phyloP scores from a whole-genome alignment of 2,329 filamentous ascomycete species.

The Xylariomycetidae sp. region DNA sequence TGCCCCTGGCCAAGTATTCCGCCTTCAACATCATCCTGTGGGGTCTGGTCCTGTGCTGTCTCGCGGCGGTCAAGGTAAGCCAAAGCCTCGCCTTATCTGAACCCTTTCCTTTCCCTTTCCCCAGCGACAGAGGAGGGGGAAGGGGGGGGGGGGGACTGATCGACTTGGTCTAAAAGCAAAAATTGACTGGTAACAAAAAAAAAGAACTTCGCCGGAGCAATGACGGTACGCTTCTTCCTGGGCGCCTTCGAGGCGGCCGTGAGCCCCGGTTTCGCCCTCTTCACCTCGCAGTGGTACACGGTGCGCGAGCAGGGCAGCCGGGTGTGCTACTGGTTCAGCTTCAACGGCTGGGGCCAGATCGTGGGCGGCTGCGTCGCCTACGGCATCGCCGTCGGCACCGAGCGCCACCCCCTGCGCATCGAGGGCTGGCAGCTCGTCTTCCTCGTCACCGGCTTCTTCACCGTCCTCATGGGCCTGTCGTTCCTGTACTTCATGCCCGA shows the following conservation, averaged over 20 bases:
- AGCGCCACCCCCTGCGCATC: conserved; percentile 34
- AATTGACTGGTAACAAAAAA: not conserved
- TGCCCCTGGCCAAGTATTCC: conserved; percentile 64
- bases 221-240: conserved; percentile 36
- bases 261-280: conserved; percentile 26
- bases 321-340: conserved; percentile 27
- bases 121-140: not conserved
- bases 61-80: conserved; percentile 28
- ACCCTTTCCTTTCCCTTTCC: not conserved
- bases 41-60: conserved; percentile 37
- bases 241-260: conserved; percentile 34
- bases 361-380: conserved; percentile 36
- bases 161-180: not conserved
- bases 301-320: conserved; percentile 24
- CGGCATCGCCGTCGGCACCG: conserved; percentile 45
- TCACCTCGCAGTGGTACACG: conserved; percentile 30
- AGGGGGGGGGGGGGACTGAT: too few relatives aligned
- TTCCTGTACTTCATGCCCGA: conserved; percentile 47
- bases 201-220: conserved; percentile 31
- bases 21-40: conserved; percentile 60
- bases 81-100: too few relatives aligned
- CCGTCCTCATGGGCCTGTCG: conserved; percentile 39
- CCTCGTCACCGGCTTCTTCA: conserved; percentile 48
- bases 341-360: conserved; percentile 33
- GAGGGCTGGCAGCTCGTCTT: conserved; percentile 64